Evolutionary conservation across 1,284 basidiomycete species (phyloP).

Genomic region (Marasmius tenuissimus): DNA sequence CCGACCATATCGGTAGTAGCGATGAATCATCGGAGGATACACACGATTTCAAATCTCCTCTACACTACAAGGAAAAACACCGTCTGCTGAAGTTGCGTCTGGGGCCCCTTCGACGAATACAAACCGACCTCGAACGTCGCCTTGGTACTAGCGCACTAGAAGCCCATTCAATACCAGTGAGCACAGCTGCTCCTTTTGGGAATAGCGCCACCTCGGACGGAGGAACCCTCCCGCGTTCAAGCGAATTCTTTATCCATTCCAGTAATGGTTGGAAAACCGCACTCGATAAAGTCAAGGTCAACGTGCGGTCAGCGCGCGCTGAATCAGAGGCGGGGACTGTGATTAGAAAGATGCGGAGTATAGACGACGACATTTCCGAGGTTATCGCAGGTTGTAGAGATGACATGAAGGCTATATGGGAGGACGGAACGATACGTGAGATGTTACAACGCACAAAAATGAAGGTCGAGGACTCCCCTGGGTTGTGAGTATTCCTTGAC

Average conservation of each 20-base stretch:
- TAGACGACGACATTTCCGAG: conserved; percentile 54
- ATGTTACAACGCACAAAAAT: conserved; percentile 50
- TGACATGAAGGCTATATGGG: conserved; percentile 68
- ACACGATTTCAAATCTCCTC: conserved; percentile 34
- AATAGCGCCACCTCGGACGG: conserved; percentile 20
- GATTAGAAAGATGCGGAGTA: conserved; percentile 35
- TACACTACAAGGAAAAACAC: conserved; percentile 62
- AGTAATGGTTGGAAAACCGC: conserved; percentile 62
- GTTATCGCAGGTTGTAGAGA: conserved; percentile 59
- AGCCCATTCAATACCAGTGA: conserved; percentile 35
- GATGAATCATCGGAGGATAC: conserved; percentile 38
- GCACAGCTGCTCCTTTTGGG: conserved; percentile 35
- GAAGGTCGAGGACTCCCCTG: conserved; percentile 62
- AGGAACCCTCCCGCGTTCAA: conserved; percentile 26
- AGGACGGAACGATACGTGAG: conserved; percentile 55
- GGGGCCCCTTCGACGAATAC: conserved; percentile 54
- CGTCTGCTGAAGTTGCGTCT: conserved; percentile 57
- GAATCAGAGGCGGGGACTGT: conserved; percentile 13
- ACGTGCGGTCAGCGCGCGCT: conserved; percentile 5
- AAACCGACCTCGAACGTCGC: conserved; percentile 56
- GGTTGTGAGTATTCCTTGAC: conserved; percentile 55
- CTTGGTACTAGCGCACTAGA: conserved; percentile 60
- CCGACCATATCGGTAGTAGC: conserved; percentile 21
- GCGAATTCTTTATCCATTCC: conserved; percentile 58
- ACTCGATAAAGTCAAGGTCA: conserved; percentile 45